These are phyloP conservation scores for Puccinia horiana DNA, from an alignment of 1,284 basidiomycete species.

Conservation along the genomic window DNA sequence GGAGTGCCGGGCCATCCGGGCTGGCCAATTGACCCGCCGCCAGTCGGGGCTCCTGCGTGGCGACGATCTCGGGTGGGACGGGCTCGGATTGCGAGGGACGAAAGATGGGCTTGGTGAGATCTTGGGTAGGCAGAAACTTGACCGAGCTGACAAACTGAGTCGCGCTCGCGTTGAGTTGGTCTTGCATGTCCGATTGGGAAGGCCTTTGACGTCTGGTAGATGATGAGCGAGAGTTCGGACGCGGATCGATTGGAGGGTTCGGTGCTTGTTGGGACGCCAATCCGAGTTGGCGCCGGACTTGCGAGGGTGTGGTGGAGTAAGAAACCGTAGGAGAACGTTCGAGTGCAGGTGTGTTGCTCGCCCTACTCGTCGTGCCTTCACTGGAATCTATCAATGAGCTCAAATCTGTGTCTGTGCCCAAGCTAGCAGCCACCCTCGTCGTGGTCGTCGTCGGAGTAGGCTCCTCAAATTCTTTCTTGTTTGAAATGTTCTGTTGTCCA, in stretches of 20 bases:
- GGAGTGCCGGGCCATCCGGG: background rate
- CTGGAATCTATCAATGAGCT: conserved; percentile 28
- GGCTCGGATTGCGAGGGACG: background rate
- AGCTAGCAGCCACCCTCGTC: background rate
- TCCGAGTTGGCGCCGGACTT: background rate
- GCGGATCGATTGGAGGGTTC: background rate
- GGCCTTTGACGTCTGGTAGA: conserved; percentile 27
- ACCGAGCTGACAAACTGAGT: conserved; percentile 16
- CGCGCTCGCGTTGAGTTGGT: background rate
- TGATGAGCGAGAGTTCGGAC: conserved; percentile 26
- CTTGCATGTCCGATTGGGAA: background rate
- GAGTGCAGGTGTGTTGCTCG: conserved; percentile 2
- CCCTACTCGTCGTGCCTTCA: background rate
- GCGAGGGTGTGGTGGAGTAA: conserved; percentile 18
- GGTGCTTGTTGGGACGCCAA: background rate
- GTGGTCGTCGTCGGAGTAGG: background rate
- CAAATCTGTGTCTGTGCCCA: conserved; percentile 23
- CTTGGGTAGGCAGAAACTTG: conserved; percentile 23
- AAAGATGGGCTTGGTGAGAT: conserved; percentile 21
- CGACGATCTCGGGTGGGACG: background rate
- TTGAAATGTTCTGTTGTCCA: background rate
- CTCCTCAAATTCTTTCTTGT: conserved; percentile 14
- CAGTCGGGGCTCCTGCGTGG: background rate
- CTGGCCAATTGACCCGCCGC: too few species aligned
- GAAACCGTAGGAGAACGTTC: background rate